Base-by-base conservation (phyloP, 1,139 yeast genomes). In the Saccharomyces hybrid region DNA sequence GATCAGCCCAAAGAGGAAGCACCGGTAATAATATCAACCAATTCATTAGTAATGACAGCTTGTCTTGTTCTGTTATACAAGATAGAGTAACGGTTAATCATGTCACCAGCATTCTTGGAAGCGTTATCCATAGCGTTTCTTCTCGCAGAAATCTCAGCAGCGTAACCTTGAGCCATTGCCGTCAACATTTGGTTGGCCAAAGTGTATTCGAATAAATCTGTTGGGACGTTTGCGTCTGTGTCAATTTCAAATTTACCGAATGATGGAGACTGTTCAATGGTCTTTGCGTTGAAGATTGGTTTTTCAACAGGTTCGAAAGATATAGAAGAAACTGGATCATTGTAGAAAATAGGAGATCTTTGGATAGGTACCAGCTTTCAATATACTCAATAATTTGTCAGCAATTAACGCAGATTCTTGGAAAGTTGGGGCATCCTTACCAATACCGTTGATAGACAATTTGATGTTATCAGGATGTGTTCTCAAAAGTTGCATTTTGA, bases 61-160 rank as follows among this genome's bases (percentile, higher is more conserved):
- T 93, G 99, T 86, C 99, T 91, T 74, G 98, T 88, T 84, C 99
- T 91, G 91, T 93, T 93, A 80, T 93, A 93, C 76, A 91, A 84
- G 75, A 93, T 93, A 65, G 98, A 86, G 86, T 88, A 91, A 73
- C 82, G 85, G 79, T 82, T 85, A 73, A 93, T 93, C 99, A 93
- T 93, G 69, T 93, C 99, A 78, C 96, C 96, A 62, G 99, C 99
- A 74, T 91, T 93, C 95, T 93, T 93, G 68, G 98, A 90, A 62
- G 99, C 99, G 73, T 91, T 93, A 78, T 93, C 99, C 99, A 93
- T 93, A 69, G 99, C 99, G 75, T 90, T 91, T 85, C 99, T 91
- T 84, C 99, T 90, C 60, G 99, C 97, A 64, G 96, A 87, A 67
- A 91, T 81, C 81, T 93, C 99, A 57, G 98, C 88, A 62, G 99